Conservation (phyloP, 192 early-diverging fungal species). For the Gaertneriomyces semiglobifer region DNA sequence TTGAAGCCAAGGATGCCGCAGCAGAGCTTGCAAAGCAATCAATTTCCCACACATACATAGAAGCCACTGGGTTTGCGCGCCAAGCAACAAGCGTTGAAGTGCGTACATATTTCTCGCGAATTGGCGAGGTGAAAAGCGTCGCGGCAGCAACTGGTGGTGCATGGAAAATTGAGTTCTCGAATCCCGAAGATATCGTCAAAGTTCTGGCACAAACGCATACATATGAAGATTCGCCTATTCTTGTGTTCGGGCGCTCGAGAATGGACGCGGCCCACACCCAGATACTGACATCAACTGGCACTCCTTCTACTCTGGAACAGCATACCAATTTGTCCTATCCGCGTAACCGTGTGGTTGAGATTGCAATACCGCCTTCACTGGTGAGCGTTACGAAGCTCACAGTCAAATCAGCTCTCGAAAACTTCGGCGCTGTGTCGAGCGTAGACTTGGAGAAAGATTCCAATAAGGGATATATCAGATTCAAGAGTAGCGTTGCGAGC, state of each 20-base stretch:
- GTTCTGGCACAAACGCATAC: constrained; percentile 19
- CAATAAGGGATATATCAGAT: constrained; percentile 9
- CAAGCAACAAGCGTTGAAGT: constrained; percentile 15
- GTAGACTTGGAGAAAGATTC: constrained; percentile 22
- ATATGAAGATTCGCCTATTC: constrained; percentile 24
- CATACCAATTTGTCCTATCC: constrained; percentile 16
- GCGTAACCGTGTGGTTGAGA: constrained; percentile 14
- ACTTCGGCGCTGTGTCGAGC: constrained; percentile 10
- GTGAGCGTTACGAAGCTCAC: constrained; percentile 1
- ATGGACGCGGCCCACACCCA: neutral
- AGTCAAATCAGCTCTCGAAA: constrained; percentile 7
- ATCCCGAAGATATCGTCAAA: constrained; percentile 24
- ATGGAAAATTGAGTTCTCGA: constrained; percentile 15
- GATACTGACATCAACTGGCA: neutral
- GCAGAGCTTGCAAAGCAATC: constrained; percentile 2
- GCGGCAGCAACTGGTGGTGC: neutral
- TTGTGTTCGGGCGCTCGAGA: constrained; percentile 9
- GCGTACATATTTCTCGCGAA: constrained; percentile 5
- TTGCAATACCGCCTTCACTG: neutral
- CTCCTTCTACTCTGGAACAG: constrained; percentile 3
- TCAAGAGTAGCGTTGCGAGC: constrained; percentile 19
- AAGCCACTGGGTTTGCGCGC: constrained; percentile 24
- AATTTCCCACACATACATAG: constrained; percentile 14
- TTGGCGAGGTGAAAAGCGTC: constrained; percentile 11
- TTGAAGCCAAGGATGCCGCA: constrained; percentile 15